Conservation (phyloP, 2,329 filamentous ascomycete species). For the Lecanicillium sp. region DNA sequence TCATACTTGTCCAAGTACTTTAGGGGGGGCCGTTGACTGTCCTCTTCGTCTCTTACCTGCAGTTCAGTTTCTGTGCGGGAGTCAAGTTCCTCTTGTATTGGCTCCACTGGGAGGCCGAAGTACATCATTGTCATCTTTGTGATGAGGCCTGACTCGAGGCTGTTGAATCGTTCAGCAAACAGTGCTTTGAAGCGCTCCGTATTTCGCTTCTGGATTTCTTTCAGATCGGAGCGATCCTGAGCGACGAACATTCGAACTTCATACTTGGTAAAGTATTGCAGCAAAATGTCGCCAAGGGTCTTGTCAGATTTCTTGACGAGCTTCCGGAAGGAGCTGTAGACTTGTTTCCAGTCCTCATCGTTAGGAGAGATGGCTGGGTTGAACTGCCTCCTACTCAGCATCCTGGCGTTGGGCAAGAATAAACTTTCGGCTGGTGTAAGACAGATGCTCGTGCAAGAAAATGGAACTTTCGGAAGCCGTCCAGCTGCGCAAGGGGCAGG, state of each 20-base stretch:
- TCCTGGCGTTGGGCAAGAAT: too few relatives aligned
- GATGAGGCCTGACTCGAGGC: conserved; percentile 18
- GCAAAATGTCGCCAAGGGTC: conserved; percentile 23
- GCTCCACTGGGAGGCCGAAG: conserved; percentile 38
- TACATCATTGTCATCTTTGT: conserved; percentile 39
- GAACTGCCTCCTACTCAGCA: conserved; percentile 8
- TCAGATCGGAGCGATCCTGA: conserved; percentile 19
- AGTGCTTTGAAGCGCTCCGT: conserved; percentile 20
- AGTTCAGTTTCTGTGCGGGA: conserved; percentile 5
- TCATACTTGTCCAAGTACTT: not conserved
- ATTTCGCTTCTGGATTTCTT: conserved; percentile 22
- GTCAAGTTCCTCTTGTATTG: conserved; percentile 18
- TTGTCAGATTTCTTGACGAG: conserved; percentile 15
- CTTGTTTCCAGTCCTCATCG: conserved; percentile 13
- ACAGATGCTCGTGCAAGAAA: too few relatives aligned
- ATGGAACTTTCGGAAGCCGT: too few relatives aligned
- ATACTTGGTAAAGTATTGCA: conserved; percentile 23
- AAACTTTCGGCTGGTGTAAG: too few relatives aligned
- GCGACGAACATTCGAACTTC: conserved; percentile 25
- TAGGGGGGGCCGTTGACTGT: not conserved
- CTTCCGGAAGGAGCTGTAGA: conserved; percentile 22
- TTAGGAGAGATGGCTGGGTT: conserved; percentile 17
- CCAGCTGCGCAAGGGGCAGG: too few relatives aligned
- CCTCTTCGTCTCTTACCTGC: not conserved
- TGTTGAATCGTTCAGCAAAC: conserved; percentile 22